Conservation (phyloP, 1,284 basidiomycete genomes). For the Erythrobasidium hasegawianum region DNA sequence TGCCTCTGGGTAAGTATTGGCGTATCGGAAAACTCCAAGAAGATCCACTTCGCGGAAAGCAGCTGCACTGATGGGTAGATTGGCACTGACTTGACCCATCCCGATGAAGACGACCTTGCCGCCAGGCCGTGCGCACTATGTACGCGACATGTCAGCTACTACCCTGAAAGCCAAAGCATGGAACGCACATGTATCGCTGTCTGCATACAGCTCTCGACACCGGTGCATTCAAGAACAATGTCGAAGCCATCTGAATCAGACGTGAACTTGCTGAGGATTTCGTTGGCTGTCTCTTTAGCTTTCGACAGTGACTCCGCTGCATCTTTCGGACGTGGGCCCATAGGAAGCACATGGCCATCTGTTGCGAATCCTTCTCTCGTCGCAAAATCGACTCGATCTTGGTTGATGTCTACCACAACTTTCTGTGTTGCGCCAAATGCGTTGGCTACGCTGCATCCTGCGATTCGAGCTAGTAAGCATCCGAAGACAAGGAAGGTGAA, state of each 20-base stretch:
- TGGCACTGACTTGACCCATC: slow-evolving; percentile 82
- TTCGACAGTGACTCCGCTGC: slow-evolving; percentile 58
- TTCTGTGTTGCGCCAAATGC: slow-evolving; percentile 44
- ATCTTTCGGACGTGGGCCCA: slow-evolving; percentile 50
- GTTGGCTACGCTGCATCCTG: slow-evolving; percentile 42
- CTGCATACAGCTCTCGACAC: slow-evolving; percentile 63
- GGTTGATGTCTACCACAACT: slow-evolving; percentile 53
- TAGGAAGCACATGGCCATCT: slow-evolving; percentile 65
- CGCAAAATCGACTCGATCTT: slow-evolving; percentile 71
- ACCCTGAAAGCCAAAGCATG: not conserved
- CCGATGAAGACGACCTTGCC: slow-evolving; percentile 89
- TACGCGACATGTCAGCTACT: not conserved
- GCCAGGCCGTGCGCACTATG: slow-evolving; percentile 70
- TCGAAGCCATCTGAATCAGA: slow-evolving; percentile 71
- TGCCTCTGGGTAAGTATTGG: slow-evolving; percentile 81
- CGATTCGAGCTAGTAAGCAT: too few species aligned
- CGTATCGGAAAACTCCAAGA: slow-evolving; percentile 71
- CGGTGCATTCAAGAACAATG: slow-evolving; percentile 89
- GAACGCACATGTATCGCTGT: slow-evolving; percentile 44
- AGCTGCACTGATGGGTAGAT: slow-evolving; percentile 75
- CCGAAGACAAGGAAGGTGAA: too few species aligned
- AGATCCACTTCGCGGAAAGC: slow-evolving; percentile 88
- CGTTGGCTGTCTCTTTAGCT: slow-evolving; percentile 60
- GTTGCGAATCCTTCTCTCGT: slow-evolving; percentile 68
- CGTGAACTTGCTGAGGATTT: slow-evolving; percentile 54